A percentile compares a stretch with the other conserved stretches of the same genome.
Evolutionary conservation across 2,329 filamentous ascomycete species (phyloP).

Genomic region (Diaporthe nobilis): DNA sequence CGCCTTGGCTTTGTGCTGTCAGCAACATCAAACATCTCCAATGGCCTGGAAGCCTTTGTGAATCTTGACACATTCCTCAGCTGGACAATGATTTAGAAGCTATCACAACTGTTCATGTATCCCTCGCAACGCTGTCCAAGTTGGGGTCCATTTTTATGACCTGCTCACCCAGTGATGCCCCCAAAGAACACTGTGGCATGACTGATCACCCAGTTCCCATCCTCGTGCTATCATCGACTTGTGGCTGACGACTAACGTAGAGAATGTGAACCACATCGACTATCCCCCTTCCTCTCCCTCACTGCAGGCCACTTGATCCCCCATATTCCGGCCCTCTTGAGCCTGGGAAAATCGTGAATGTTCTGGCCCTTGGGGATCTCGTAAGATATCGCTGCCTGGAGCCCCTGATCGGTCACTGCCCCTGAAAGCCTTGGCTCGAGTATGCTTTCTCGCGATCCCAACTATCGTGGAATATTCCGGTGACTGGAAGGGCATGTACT

Average conservation of each 20-base stretch:
- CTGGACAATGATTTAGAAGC: no score
- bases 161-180: neutral
- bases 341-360: neutral
- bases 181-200: neutral
- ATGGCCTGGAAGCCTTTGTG: neutral
- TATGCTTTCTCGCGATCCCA: neutral
- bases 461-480: no score
- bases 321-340: accelerated
- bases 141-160: neutral
- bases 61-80: no score
- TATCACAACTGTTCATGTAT: no score
- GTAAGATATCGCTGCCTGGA: neutral
- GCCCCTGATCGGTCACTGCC: neutral
- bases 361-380: no score
- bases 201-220: neutral
- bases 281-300: accelerated
- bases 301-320: neutral
- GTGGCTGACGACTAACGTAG: accelerated
- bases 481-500: neutral
- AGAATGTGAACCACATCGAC: neutral
- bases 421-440: neutral
- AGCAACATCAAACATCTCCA: neutral
- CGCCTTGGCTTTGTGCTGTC: slow-evolving; percentile 10
- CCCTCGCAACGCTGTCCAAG: neutral
- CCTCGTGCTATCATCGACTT: neutral